Evolutionary conservation across 139 green algal genomes (phyloP).

Genomic region (Pleodorina starrii): DNA sequence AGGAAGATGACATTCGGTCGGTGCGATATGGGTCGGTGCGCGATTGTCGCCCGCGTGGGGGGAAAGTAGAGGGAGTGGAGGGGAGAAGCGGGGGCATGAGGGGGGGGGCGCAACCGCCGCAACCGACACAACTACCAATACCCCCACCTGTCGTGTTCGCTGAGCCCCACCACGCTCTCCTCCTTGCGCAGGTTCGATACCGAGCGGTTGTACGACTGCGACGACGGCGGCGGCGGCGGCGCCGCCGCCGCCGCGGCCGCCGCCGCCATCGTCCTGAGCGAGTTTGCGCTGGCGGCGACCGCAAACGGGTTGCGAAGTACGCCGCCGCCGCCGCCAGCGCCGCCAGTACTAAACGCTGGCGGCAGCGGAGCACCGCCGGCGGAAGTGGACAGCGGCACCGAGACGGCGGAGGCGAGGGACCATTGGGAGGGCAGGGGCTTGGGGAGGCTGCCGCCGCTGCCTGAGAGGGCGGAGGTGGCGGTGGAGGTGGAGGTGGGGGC

Average conservation of each 20-base stretch:
- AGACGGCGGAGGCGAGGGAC: not conserved
- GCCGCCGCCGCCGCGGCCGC: not conserved
- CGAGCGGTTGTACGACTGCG: not conserved
- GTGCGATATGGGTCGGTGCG: no score
- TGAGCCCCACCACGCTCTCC: constrained; percentile 26
- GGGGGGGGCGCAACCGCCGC: no score
- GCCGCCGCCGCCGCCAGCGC: not conserved
- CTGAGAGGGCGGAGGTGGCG: no score
- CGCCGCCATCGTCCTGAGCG: not conserved
- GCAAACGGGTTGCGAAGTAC: not conserved
- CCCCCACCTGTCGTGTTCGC: constrained; percentile 18
- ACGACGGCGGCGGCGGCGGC: not conserved
- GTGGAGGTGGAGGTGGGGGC: not conserved
- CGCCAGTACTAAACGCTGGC: not conserved
- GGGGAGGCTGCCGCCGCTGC: not conserved
- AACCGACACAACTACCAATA: not conserved
- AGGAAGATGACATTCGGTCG: no score
- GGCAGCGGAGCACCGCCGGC: not conserved
- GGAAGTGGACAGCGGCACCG: not conserved
- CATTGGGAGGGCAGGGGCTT: not conserved
- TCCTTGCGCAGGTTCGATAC: constrained; percentile 8
- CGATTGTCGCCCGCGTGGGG: no score
- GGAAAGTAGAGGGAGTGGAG: no score
- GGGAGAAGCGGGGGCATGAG: no score
- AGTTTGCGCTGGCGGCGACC: not conserved